phyloP scores from a whole-genome alignment of 2,329 filamentous ascomycete species.

The Hymenoscyphus occultus region DNA sequence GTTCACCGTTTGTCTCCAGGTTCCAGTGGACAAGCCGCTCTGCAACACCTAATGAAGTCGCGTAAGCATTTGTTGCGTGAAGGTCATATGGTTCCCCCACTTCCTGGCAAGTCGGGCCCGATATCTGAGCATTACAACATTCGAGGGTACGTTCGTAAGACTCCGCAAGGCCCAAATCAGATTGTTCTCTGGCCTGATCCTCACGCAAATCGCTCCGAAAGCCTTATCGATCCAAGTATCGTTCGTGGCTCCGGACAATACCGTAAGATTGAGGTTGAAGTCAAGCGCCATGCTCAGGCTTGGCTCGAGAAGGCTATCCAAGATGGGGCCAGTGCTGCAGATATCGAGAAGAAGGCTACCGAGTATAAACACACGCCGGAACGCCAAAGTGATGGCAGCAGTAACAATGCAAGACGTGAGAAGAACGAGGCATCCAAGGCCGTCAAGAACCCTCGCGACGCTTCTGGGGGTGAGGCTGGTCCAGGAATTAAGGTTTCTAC shows the following conservation, averaged over 20 bases:
- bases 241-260: constrained; percentile 33
- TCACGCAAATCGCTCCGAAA: constrained; percentile 24
- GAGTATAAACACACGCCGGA: not conserved
- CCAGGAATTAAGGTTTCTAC: not conserved
- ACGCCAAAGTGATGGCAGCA: not conserved
- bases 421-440: not conserved
- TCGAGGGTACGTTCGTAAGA: constrained; percentile 30
- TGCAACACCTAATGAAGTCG: constrained; percentile 30
- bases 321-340: not conserved
- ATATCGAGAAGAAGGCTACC: not conserved
- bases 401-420: not conserved
- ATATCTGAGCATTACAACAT: constrained; percentile 13
- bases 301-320: not conserved
- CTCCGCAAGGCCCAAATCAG: constrained; percentile 11
- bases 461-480: not conserved
- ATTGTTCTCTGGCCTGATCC: constrained; percentile 27
- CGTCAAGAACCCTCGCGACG: not conserved
- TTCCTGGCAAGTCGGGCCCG: constrained; percentile 21
- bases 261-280: constrained; percentile 9
- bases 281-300: not conserved
- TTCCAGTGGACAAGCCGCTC: constrained; percentile 23
- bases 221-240: constrained; percentile 21
- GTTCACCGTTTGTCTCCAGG: constrained; percentile 32
- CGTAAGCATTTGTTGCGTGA: constrained; percentile 28
- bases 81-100: constrained; percentile 35